phyloP scores from a whole-genome alignment of 106 monocot species.

The Ottelia alismoides region DNA sequence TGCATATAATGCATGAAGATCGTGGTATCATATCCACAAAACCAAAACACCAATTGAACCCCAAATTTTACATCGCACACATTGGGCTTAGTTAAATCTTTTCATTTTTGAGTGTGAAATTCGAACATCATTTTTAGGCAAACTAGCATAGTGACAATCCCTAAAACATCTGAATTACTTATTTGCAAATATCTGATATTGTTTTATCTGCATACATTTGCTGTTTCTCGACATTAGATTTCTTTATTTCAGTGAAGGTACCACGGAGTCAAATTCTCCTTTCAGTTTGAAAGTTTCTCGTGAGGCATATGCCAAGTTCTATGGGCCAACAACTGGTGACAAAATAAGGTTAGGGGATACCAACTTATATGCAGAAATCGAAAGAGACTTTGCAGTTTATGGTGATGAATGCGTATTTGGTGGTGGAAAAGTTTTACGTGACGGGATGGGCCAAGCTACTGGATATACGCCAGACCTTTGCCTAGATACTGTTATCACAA shows the following conservation, averaged over 20 bases:
- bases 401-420: constrained; percentile 99
- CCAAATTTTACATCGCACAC: too few relatives aligned
- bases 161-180: too few relatives aligned
- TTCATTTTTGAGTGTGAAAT: too few relatives aligned
- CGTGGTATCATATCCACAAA: too few relatives aligned
- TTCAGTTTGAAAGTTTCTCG: constrained; percentile 40
- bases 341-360: constrained; percentile 94
- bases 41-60: too few relatives aligned
- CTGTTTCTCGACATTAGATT: too few relatives aligned
- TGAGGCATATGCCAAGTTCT: constrained; percentile 85
- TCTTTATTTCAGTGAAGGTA: constrained; percentile 62
- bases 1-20: too few relatives aligned
- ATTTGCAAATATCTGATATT: too few relatives aligned
- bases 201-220: too few relatives aligned
- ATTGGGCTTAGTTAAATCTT: too few relatives aligned
- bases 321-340: constrained; percentile 93
- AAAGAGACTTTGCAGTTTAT: constrained; percentile 81
- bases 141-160: too few relatives aligned
- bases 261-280: constrained; percentile 32
- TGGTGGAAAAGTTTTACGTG: constrained; percentile 97
- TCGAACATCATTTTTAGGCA: too few relatives aligned
- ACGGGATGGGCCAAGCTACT: constrained; percentile 97
- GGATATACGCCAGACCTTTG: constrained; percentile 54
- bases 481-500: constrained; percentile 92
- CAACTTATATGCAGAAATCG: constrained; percentile 86